phyloP scores from a whole-genome alignment of 1,284 basidiomycete genomes.

The Gymnopus androsaceus region DNA sequence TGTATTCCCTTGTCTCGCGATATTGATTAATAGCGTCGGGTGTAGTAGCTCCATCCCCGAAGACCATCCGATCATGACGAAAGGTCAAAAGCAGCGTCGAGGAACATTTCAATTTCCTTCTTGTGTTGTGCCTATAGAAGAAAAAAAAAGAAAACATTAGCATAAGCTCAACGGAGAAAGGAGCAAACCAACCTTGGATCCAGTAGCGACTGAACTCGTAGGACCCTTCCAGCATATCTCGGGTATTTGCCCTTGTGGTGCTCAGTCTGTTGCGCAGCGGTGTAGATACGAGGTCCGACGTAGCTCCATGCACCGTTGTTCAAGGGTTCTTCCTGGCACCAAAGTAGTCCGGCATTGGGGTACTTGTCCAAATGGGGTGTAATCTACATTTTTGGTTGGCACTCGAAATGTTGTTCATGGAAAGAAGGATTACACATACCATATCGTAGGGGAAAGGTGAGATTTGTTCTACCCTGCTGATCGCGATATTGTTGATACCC shows the following conservation, averaged over 20 bases:
- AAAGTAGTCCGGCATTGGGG: slow-evolving; percentile 89
- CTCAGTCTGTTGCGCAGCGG: slow-evolving; percentile 79
- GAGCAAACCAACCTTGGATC: slow-evolving; percentile 67
- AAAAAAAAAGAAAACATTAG: neutral
- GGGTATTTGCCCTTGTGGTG: slow-evolving; percentile 92
- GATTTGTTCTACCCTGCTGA: slow-evolving; percentile 92
- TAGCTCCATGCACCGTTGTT: slow-evolving; percentile 96
- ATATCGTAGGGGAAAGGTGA: slow-evolving; percentile 96
- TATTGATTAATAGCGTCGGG: too few relatives aligned
- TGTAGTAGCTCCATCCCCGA: neutral
- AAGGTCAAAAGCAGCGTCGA: slow-evolving; percentile 55
- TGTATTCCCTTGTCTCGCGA: too few relatives aligned
- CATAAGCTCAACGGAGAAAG: slow-evolving; percentile 2
- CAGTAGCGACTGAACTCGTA: slow-evolving; percentile 87
- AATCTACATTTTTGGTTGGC: too few relatives aligned
- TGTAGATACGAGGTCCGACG: slow-evolving; percentile 85
- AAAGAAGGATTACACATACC: too few relatives aligned
- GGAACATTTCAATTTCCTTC: slow-evolving; percentile 80
- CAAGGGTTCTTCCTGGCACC: slow-evolving; percentile 87
- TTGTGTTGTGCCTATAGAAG: slow-evolving; percentile 69
- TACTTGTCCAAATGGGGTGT: slow-evolving; percentile 93
- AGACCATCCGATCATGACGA: slow-evolving; percentile 19
- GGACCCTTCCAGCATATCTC: slow-evolving; percentile 84
- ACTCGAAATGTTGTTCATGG: too few relatives aligned
- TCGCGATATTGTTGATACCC: slow-evolving; percentile 90